Evolutionary conservation across 139 green algal species (phyloP).

Genomic region (Asterochloris erici): DNA sequence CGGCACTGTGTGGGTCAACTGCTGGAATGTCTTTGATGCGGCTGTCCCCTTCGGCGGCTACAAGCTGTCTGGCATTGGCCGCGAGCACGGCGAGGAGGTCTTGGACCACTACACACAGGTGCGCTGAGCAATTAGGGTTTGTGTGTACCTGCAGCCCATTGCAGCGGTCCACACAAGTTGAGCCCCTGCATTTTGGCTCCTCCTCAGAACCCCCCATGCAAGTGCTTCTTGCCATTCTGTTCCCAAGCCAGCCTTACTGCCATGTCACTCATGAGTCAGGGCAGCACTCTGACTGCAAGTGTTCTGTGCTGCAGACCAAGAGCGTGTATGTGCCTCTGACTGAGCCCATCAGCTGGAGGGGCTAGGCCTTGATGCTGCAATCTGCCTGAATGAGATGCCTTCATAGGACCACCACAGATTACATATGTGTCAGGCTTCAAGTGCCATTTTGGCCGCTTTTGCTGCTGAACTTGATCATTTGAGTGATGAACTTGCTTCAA

Average conservation of each 20-base stretch:
- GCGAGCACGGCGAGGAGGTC: slow-evolving; percentile 66
- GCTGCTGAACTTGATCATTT: too few relatives aligned
- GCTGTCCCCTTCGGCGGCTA: slow-evolving; percentile 51
- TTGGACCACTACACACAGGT: slow-evolving; percentile 68
- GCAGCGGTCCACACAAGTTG: too few relatives aligned
- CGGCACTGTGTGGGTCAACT: slow-evolving; percentile 55
- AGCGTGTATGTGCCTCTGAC: slow-evolving; percentile 45
- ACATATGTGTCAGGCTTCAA: too few relatives aligned
- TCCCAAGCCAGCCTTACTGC: not conserved
- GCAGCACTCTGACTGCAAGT: not conserved
- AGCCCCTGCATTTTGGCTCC: not conserved
- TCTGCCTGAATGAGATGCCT: too few relatives aligned
- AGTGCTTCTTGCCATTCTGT: not conserved
- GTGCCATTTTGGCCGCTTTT: too few relatives aligned
- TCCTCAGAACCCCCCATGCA: not conserved
- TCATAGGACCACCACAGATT: too few relatives aligned
- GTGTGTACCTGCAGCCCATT: not conserved
- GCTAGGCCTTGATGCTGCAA: not conserved
- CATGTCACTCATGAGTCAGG: not conserved
- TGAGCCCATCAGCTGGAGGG: slow-evolving; percentile 16
- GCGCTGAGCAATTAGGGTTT: not conserved
- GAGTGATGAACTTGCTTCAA: not conserved
- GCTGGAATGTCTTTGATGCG: slow-evolving; percentile 37
- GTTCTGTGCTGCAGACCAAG: slow-evolving; percentile 35
- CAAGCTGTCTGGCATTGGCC: slow-evolving; percentile 61